These are phyloP conservation scores for Ogataea methanolica DNA, from an alignment of 805 yeast species.

Conservation along the genomic window DNA sequence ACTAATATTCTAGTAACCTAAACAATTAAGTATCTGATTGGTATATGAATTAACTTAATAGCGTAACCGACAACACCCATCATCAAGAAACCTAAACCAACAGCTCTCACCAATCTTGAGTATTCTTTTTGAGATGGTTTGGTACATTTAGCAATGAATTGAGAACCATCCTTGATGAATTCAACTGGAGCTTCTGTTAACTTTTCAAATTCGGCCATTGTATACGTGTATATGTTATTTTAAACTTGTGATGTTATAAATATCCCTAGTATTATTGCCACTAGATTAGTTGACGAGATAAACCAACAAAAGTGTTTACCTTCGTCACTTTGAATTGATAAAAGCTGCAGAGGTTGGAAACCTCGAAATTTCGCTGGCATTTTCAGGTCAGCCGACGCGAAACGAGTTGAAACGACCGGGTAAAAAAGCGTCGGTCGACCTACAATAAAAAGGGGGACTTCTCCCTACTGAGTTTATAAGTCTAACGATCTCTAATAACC, in stretches of 20 bases:
- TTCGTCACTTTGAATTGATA: too few relatives aligned
- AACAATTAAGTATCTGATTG: slow-evolving; percentile 93
- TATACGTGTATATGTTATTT: background rate
- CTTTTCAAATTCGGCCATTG: slow-evolving; percentile 53
- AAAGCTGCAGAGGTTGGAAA: background rate
- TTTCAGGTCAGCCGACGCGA: background rate
- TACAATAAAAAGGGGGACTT: background rate
- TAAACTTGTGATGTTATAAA: background rate
- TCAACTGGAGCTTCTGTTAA: slow-evolving; percentile 83
- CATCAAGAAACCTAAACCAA: slow-evolving; percentile 93
- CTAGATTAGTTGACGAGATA: too few relatives aligned
- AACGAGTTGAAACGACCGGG: background rate
- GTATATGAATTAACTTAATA: slow-evolving; percentile 91
- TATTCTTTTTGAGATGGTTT: slow-evolving; percentile 92
- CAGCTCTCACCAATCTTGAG: slow-evolving; percentile 85
- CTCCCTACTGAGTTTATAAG: background rate
- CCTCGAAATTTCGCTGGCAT: background rate
- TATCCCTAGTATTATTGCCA: background rate
- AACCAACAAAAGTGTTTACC: too few relatives aligned
- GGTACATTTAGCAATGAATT: slow-evolving; percentile 85
- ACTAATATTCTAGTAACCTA: slow-evolving; percentile 25
- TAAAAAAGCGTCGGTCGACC: background rate
- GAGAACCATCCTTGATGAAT: slow-evolving; percentile 85
- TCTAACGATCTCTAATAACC: background rate
- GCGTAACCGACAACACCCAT: slow-evolving; percentile 98